Percentiles rank a stretch among this genome's conserved stretches.
Conservation (phyloP, 177 flowering plant species). For the Tripterygium wilfordii region DNA sequence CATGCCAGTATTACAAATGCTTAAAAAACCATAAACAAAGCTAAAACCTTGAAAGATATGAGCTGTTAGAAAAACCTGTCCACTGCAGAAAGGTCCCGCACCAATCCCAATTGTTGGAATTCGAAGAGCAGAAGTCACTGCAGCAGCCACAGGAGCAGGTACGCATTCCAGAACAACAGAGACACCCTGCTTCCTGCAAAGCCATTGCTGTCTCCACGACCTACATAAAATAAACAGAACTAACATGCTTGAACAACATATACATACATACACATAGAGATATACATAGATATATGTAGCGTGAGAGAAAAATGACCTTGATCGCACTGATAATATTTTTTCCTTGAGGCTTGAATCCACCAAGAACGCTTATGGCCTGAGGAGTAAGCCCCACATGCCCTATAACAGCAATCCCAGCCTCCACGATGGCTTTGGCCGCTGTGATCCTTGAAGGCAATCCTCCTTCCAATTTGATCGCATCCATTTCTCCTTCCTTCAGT, state of each 20-base stretch:
- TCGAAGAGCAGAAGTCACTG: slow-evolving; percentile 74
- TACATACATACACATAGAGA: too few relatives aligned
- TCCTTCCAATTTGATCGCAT: slow-evolving; percentile 94
- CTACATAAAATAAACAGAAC: slow-evolving; percentile 27
- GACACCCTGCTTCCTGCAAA: slow-evolving; percentile 89
- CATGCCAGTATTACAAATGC: too few relatives aligned
- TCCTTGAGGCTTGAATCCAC: slow-evolving; percentile 98
- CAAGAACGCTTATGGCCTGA: slow-evolving; percentile 96
- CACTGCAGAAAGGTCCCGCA: slow-evolving; percentile 95
- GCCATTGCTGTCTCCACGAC: slow-evolving; percentile 94
- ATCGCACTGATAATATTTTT: slow-evolving; percentile 72
- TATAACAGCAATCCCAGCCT: slow-evolving; percentile 97
- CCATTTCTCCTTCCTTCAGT: slow-evolving; percentile 96
- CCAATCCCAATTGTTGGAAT: slow-evolving; percentile 96
- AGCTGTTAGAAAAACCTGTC: slow-evolving; percentile 83
- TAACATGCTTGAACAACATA: too few relatives aligned
- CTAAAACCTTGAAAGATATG: too few relatives aligned
- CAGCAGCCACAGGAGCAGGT: slow-evolving; percentile 94
- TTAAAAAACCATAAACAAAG: too few relatives aligned
- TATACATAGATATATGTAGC: too few relatives aligned
- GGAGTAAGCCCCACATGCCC: slow-evolving; percentile 98
- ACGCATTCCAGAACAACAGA: slow-evolving; percentile 91
- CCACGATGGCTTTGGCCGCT: slow-evolving; percentile 87
- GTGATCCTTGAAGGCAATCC: slow-evolving; percentile 81
- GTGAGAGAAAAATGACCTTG: too few relatives aligned